phyloP scores from a whole-genome alignment of 768 basidiomycete genomes.

The Lactifluus hygrophoroides region DNA sequence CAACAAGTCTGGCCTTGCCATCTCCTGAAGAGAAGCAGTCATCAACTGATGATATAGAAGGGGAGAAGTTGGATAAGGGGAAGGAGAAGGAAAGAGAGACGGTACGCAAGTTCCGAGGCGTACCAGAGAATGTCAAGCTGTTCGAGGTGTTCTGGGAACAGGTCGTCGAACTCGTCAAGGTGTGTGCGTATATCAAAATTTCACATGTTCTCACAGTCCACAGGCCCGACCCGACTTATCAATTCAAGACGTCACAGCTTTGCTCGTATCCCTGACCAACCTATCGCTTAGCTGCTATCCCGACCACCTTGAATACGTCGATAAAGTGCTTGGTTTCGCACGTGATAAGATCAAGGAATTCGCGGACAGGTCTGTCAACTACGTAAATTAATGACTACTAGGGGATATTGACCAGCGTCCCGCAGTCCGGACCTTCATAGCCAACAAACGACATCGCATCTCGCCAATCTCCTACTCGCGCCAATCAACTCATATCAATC shows the following conservation, averaged over 20 bases:
- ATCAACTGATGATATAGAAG: conserved; percentile 21
- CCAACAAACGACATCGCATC: conserved; percentile 78
- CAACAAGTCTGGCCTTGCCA: conserved; percentile 24
- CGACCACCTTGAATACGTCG: conserved; percentile 92
- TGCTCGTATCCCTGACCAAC: conserved; percentile 91
- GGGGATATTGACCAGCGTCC: conserved; percentile 1
- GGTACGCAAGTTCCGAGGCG: conserved; percentile 83
- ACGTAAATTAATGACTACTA: not conserved
- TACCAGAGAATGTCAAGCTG: conserved; percentile 89
- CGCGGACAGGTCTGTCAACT: conserved; percentile 52
- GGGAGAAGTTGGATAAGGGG: conserved; percentile 37
- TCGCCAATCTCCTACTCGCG: conserved; percentile 85
- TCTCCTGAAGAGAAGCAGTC: conserved; percentile 1
- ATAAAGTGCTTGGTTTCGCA: conserved; percentile 89
- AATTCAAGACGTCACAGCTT: conserved; percentile 95
- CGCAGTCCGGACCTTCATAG: conserved; percentile 80
- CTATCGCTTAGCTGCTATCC: conserved; percentile 96
- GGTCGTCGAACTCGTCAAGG: conserved; percentile 96
- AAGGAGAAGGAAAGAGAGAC: conserved; percentile 46
- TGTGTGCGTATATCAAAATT: conserved; percentile 24
- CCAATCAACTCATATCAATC: conserved; percentile 97
- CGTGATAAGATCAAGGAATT: conserved; percentile 80
- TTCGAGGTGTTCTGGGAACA: conserved; percentile 99
- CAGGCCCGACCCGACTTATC: conserved; percentile 95
- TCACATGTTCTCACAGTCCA: conserved; percentile 1